phyloP scores from a whole-genome alignment of 331 rosid genomes.

The Quercus lobata region DNA sequence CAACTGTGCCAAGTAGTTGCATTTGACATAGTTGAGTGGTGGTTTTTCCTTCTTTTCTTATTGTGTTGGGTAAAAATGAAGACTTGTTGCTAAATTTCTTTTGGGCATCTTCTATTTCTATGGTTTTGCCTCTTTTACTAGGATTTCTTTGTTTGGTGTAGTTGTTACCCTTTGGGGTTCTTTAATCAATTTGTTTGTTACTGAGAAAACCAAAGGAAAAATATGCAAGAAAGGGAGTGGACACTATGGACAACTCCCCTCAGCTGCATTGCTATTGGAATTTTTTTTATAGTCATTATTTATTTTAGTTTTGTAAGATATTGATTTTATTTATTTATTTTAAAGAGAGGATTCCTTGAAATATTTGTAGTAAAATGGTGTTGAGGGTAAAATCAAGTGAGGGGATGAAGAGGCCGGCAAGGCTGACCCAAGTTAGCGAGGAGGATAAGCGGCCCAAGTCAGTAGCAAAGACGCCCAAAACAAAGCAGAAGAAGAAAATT shows the following conservation, averaged over 20 bases:
- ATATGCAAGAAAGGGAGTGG: background rate
- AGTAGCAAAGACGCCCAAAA: slow-evolving; percentile 40
- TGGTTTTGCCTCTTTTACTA: background rate
- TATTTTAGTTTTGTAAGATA: no score
- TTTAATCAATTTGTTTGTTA: background rate
- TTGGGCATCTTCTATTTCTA: background rate
- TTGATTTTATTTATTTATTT: background rate
- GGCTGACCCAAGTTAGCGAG: background rate
- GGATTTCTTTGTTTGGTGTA: no score
- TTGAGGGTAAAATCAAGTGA: slow-evolving; percentile 50
- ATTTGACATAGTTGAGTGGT: background rate
- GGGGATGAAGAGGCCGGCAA: slow-evolving; percentile 38
- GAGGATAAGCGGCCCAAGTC: slow-evolving; percentile 24
- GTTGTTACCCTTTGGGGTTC: no score
- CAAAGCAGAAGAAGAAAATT: slow-evolving; percentile 53
- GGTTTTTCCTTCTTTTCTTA: background rate
- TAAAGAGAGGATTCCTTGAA: slow-evolving; percentile 15
- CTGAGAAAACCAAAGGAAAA: background rate
- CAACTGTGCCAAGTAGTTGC: slow-evolving; percentile 1
- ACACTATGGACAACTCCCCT: background rate
- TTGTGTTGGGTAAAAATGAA: background rate
- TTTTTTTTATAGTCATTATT: no score
- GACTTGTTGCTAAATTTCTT: background rate
- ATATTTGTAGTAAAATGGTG: slow-evolving; percentile 46
- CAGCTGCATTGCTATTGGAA: background rate